Evolutionary conservation across 345 rosid genomes (phyloP), one percentile per base, ranked within the genome.

Genomic region (Lepidium didymum): DNA sequence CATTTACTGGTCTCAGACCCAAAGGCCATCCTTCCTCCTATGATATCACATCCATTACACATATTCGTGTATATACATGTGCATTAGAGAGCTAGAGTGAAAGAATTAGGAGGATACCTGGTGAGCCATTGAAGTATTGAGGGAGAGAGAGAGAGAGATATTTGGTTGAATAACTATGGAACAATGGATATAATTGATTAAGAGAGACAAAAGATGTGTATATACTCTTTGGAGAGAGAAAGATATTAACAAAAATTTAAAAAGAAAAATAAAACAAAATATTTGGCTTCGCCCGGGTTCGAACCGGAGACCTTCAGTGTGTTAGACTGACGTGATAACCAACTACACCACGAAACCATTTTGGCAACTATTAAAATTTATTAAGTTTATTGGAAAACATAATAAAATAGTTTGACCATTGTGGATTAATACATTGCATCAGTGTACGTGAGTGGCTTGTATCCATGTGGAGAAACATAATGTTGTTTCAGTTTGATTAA

Each of bases 281-380:
- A 0, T 0, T 12, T 62, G 74, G 74, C 60, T 69, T 60, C 67
- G 85, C 85, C 90, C 89, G 81, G 87, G 55, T 52, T 91, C 79
- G 93, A 89, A 91, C 87, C 83, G 90, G 87, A 87, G 94, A 89
- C 96, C 92, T 87, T 89, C 86, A 91, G 86, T 85, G 96, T 87
- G 96, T 90, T 89, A 84, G 88, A 87, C 95, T 85, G 89, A 86
- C 90, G 91, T 92, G 96, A 87, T 89, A 89, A 89, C 95, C 96
- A 82, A 89, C 95, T 87, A 87, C 92, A 92, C 96, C 91, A 89
- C 91, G 89, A 89, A 76, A 89, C 95, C 95, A 25, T 41, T 58
- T 36, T 15, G 2, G 0, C 0, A 0, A 4, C 1, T 0, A 0
- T 10, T 1, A 5, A 10, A 0, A n/a, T 5, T 9, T 54, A 1